phyloP scores from a whole-genome alignment of 2,329 filamentous ascomycete species.

The Penicillium oxalicum region DNA sequence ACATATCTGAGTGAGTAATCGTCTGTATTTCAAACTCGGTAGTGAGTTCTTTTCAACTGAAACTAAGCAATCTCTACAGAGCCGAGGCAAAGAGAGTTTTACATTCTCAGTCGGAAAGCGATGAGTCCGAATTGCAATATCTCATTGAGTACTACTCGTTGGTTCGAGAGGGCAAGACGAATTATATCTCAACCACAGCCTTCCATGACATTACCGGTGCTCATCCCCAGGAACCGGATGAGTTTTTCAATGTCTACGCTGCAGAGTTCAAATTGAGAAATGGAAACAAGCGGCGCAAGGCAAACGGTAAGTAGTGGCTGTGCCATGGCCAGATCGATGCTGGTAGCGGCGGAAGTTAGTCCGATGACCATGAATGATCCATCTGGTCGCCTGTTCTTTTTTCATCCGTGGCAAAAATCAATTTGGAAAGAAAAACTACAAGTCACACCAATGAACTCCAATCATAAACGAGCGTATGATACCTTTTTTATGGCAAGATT shows the following conservation, averaged over 20 bases:
- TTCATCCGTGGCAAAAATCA: too few relatives aligned
- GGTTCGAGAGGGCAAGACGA: conserved; percentile 50
- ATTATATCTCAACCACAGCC: conserved; percentile 48
- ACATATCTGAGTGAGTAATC: conserved; percentile 40
- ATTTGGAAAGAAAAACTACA: too few relatives aligned
- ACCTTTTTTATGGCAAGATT: too few relatives aligned
- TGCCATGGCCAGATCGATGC: not conserved
- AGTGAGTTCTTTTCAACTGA: not conserved
- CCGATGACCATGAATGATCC: too few relatives aligned
- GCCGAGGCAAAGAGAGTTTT: conserved; percentile 35
- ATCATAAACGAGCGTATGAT: too few relatives aligned
- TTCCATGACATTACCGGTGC: conserved; percentile 47
- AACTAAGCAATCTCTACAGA: conserved; percentile 5
- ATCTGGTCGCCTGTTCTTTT: too few relatives aligned
- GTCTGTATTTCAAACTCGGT: not conserved
- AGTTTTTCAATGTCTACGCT: conserved; percentile 47
- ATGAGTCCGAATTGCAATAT: conserved; percentile 43
- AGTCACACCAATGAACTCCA: too few relatives aligned
- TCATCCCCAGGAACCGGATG: conserved; percentile 43
- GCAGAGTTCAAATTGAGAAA: conserved; percentile 25
- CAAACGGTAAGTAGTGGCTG: not conserved
- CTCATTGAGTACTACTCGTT: conserved; percentile 50
- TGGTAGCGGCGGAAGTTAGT: too few relatives aligned
- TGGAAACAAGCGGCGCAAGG: not conserved
- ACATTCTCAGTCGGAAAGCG: conserved; percentile 31